Base-by-base conservation (phyloP, 2,329 filamentous ascomycete species). In the Cladosporium austrohemisphaericum region DNA sequence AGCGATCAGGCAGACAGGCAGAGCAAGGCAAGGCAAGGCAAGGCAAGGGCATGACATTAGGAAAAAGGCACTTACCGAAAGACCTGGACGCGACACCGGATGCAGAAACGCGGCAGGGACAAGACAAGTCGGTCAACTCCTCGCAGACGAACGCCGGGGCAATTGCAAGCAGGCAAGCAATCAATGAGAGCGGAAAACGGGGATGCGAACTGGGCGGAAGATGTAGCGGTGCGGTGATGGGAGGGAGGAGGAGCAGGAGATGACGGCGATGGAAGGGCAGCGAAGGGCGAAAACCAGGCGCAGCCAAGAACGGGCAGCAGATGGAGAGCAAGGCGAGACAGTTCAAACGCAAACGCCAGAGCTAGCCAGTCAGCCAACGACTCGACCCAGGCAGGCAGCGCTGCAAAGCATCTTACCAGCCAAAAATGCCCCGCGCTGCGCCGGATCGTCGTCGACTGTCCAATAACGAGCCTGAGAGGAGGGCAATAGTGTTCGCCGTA, bases 21-120 rank as follows among this genome's bases (percentile, higher is more conserved):
- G 10, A 23, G 19, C 11, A 25, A 33, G 18, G 38, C 28, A 28
- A 32, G 38, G 47, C 23, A 50, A 36, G 44, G 20, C 14, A 26
- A 28, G 13, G 43, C 6, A 22, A 6, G 14, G 16, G 19, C 14
- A 16, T 10, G 25, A n/a, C n/a, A n/a, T n/a, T n/a, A n/a, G 14
- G 13, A 13, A 5, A 13, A 31, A 35, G 20, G 20, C n/a, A 45
- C 44, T 28, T 29, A 47, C 44, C 44, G 33, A 37, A 47, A 47
- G 44, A 38, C 44, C 33, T 35, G 37, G 37, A 31, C 43, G 32
- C 43, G 26, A 41, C 23, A 41, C 38, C 38, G 32, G 37, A 46
- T 46, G 43, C 43, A 46, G 43, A 32, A 46, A 46, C 43, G 43
- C 43, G 43, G 43, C 43, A 46, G 43, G 41, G 31, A 45, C 41